phyloP scores from a whole-genome alignment of 139 green algal genomes.

The Deuterostichococcus epilithicus region DNA sequence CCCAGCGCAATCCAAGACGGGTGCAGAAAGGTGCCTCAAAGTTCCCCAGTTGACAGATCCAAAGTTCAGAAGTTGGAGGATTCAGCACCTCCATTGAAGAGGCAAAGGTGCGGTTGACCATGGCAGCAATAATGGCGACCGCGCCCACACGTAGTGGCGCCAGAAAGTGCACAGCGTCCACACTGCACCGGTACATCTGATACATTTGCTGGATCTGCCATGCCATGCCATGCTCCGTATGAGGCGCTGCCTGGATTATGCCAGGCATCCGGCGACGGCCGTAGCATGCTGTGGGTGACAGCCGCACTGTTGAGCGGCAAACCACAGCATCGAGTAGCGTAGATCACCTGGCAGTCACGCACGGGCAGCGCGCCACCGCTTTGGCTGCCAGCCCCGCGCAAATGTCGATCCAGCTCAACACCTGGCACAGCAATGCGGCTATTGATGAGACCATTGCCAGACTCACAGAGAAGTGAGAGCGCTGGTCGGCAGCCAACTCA shows the following conservation, averaged over 20 bases:
- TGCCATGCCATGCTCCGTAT: no score
- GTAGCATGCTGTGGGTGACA: no score
- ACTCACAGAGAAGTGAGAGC: neutral
- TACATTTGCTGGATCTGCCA: no score
- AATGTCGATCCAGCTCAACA: conserved; percentile 82
- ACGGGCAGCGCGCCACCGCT: conserved; percentile 61
- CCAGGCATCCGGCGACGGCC: no score
- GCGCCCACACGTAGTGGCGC: conserved; percentile 50
- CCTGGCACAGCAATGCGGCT: conserved; percentile 29
- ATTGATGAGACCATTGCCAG: neutral
- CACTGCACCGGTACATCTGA: neutral
- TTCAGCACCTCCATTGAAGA: conserved; percentile 63
- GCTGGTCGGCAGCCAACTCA: neutral
- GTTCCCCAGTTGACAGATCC: no score
- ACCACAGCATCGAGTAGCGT: no score
- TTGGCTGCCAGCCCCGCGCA: conserved; percentile 77
- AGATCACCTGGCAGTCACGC: conserved; percentile 62
- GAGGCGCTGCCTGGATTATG: no score
- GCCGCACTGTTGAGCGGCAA: no score
- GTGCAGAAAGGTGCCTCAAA: no score
- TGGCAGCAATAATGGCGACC: conserved; percentile 74
- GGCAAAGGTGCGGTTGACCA: conserved; percentile 76
- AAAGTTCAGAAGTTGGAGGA: no score
- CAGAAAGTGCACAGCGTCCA: conserved; percentile 76
- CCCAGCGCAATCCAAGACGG: no score